A percentile compares a stretch with the other conserved stretches of the same genome.
phyloP scores from a whole-genome alignment of 371 early-diverging fungal species.

The Lichtheimia hyalospora region DNA sequence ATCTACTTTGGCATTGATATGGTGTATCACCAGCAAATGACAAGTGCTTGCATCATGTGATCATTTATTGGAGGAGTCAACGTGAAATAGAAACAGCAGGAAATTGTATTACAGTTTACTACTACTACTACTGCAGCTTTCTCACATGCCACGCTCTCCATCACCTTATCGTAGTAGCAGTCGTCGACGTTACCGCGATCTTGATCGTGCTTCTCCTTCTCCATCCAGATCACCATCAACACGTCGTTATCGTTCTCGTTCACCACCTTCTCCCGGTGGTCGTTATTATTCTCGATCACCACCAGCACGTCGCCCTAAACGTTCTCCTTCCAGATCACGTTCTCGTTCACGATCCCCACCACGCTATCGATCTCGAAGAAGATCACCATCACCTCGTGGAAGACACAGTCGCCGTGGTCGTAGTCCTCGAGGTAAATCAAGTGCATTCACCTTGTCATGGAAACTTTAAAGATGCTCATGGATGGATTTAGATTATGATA shows the following conservation, averaged over 20 bases:
- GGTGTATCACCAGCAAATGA: too few species aligned
- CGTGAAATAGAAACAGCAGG: too few species aligned
- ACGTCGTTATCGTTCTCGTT: slow-evolving; percentile 12
- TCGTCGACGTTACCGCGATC: slow-evolving; percentile 40
- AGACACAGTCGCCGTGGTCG: slow-evolving; percentile 6
- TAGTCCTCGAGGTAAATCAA: background rate
- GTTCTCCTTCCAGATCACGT: slow-evolving; percentile 1
- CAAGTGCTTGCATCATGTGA: too few species aligned
- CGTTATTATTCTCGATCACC: slow-evolving; percentile 15
- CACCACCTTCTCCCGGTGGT: slow-evolving; percentile 4
- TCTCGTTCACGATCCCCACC: slow-evolving; percentile 12
- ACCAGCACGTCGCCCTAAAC: slow-evolving; percentile 12
- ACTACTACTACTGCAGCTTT: background rate
- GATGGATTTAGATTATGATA: slow-evolving; percentile 7
- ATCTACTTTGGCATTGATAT: too few species aligned
- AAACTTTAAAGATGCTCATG: background rate
- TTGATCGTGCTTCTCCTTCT: slow-evolving; percentile 20
- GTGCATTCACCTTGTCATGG: too few species aligned
- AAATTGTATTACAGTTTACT: too few species aligned
- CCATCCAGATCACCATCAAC: slow-evolving; percentile 4
- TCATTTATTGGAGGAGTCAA: too few species aligned
- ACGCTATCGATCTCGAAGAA: background rate
- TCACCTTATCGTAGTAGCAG: slow-evolving; percentile 31
- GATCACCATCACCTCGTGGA: slow-evolving; percentile 2
- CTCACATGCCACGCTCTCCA: slow-evolving; percentile 38